Base-by-base conservation (phyloP, 352 stramenopile species). In the Saprolegnia parasitica region DNA sequence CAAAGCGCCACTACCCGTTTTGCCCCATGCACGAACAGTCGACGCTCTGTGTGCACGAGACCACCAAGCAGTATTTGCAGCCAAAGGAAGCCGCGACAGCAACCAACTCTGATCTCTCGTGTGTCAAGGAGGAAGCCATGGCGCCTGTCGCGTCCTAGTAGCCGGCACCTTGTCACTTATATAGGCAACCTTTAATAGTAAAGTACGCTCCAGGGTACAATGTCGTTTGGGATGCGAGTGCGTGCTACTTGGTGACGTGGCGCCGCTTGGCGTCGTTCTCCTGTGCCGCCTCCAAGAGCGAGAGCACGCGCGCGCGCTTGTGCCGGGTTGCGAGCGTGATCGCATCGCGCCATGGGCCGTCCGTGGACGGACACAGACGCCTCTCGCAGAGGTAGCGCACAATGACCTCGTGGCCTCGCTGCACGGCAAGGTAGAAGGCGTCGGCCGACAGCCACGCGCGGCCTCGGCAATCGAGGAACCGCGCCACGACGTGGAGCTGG, bases 1-100 rank as follows among this genome's bases (percentile, higher is more conserved):
- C 63, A 35, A 60, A 62, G 26, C 63, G 63, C 4, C 63, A 70
- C 23, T 70, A 62, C 47, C 42, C 63, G 5, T 70, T 70, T 46
- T 70, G 63, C 54, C 0, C 50, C 11, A 42, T 21, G 11, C 63
- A 70, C 29, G 63, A 70, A 62, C 24, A 61, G 10, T 70, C 63
- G 13, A 52, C 55, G n/a, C 29, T 70, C 18, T 70, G 63, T 26
- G 26, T 70, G 15, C 63, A 70, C n/a, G 63, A 70, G 39, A 23
- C 42, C 3, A 70, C 50, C 6, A 70, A 61, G 39, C 50, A 70
- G 29, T 70, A 63, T 26, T 54, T 70, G n/a, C 32, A 35, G 11
- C 29, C 61, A 37, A 3, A 35, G 24, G 18, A 55, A 16, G 39
- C n/a, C 18, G 21, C 21, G 21, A 18, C 18, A 52, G 46, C n/a